Conservation (phyloP, 1,284 basidiomycete species). For the Peniophora sp. region DNA sequence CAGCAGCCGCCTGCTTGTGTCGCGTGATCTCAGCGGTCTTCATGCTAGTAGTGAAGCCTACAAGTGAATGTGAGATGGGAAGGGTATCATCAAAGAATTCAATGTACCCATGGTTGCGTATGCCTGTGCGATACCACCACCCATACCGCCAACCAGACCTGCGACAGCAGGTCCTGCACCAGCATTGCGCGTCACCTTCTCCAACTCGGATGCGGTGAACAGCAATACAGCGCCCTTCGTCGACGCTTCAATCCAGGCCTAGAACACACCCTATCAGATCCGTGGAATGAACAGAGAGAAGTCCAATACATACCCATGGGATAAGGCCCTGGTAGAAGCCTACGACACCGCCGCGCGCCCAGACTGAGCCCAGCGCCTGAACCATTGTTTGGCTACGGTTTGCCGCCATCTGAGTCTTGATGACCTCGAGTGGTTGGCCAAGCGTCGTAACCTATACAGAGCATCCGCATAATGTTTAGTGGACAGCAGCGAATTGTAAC, state of each 20-base stretch:
- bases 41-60: constrained; percentile 97
- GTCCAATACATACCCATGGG: constrained; percentile 72
- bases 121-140: constrained; percentile 95
- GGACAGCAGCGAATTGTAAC: background rate
- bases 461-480: constrained; percentile 1
- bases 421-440: constrained; percentile 95
- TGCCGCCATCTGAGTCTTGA: constrained; percentile 99
- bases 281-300: background rate
- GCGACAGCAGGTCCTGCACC: constrained; percentile 78
- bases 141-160: constrained; percentile 94
- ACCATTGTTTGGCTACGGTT: constrained; percentile 88
- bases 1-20: constrained; percentile 88
- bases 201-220: constrained; percentile 94
- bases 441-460: constrained; percentile 83
- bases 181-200: constrained; percentile 56
- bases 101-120: constrained; percentile 97
- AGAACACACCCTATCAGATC: background rate
- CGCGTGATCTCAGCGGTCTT: constrained; percentile 98
- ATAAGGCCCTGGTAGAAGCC: constrained; percentile 99
- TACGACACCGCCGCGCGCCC: constrained; percentile 82
- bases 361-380: constrained; percentile 82
- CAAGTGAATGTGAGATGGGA: background rate
- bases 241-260: constrained; percentile 99
- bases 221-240: constrained; percentile 97
- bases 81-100: background rate